Conservation (phyloP, 352 stramenopile genomes). For the Phytophthora foliorum region DNA sequence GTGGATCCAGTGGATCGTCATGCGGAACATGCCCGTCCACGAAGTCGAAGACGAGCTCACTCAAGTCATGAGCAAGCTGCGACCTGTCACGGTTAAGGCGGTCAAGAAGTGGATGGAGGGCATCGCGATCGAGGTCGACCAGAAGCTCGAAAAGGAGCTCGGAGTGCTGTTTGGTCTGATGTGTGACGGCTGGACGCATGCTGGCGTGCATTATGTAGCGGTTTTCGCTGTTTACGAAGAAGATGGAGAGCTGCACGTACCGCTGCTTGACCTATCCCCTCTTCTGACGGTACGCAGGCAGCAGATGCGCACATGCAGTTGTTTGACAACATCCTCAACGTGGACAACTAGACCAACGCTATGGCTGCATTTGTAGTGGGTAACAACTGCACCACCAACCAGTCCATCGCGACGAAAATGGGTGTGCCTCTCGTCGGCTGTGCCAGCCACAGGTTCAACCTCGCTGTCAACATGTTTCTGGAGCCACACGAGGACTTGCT, state of each 20-base stretch:
- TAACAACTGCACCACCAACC: not conserved
- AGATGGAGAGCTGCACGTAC: not conserved
- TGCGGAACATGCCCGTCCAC: slow-evolving; percentile 17
- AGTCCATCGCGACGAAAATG: not conserved
- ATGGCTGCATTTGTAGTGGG: not conserved
- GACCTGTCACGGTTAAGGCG: slow-evolving; percentile 10
- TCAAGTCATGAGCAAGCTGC: slow-evolving; percentile 15
- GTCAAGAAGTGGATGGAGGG: not conserved
- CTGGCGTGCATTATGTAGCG: not conserved
- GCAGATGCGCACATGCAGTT: not conserved
- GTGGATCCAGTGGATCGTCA: slow-evolving; percentile 21
- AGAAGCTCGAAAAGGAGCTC: not conserved
- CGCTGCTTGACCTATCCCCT: not conserved
- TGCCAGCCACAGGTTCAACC: not conserved
- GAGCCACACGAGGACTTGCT: not conserved
- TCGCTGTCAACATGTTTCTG: not conserved
- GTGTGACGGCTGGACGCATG: not conserved
- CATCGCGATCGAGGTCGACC: not conserved
- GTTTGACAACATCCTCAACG: not conserved
- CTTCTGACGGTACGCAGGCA: not conserved
- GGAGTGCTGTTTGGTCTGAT: not conserved
- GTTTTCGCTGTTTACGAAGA: not conserved
- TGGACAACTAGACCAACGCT: not conserved
- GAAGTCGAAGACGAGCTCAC: slow-evolving; percentile 11
- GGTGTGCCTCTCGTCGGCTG: not conserved